Base-by-base conservation (phyloP, 2,329 filamentous ascomycete genomes). In the Trichoderma harzianum region DNA sequence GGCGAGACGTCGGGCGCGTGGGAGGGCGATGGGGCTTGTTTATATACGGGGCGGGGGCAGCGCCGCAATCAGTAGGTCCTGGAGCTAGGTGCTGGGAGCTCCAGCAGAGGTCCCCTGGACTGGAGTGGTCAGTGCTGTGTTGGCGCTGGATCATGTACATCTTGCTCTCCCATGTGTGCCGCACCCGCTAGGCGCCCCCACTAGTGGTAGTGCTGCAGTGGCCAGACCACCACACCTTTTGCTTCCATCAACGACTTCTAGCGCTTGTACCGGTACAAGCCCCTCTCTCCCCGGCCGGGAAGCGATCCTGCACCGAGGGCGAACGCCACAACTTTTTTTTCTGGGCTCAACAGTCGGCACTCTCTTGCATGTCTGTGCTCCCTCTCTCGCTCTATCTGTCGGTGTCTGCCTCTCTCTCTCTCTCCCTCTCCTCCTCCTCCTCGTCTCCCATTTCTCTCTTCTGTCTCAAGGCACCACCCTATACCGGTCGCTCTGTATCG, bases 41-140 rank as follows among this genome's bases (percentile, higher is more conserved):
- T 89, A 89, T 89, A 89, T 89, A 85, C 84, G 82, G 83, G 85
- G 86, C 86, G 84, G 84, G 83, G 82, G 82, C 80, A 83, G 82
- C 81, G 83, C 80, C 84, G 83, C 86, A 88, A 88, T 88, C 86
- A 88, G 85, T 87, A 86, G 64, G 39, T 63, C 32, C 60, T 47
- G 32, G 60, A 36, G 60, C 60, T 26, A 30, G n/a, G 30, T 24
- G 39, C 63, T 65, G 53, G 39, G 39, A 57, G 30, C 32, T 55
- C 51, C 21, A 36, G 47, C 34, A 26, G 51, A 26, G 30, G 30
- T 53, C 64, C 64, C 64, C 57, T 60, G 55, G 55, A 58, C 53
- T 28, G 53, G 28, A 7, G 7, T 60, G 57, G 57, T 32, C 57
- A 21, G 57, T 60, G 57, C n/a, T 32, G 36, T 39, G 36, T 8